These are phyloP conservation scores for Fusarium torulosum DNA, from an alignment of 2,329 filamentous ascomycete species.

Conservation along the genomic window DNA sequence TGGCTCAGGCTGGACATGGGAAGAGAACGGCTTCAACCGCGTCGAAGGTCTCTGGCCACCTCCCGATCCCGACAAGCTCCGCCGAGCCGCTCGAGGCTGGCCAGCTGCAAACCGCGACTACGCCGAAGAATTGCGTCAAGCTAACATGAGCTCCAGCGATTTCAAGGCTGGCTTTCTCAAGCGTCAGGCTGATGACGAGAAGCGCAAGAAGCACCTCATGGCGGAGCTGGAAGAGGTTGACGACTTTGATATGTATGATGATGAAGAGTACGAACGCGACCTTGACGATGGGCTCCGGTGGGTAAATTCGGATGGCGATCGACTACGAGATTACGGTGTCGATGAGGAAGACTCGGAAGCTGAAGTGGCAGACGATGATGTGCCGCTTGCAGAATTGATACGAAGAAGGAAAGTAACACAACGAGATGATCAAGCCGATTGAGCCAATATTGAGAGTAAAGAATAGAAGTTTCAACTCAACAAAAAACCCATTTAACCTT, in stretches of 20 bases:
- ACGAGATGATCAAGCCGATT: constrained; percentile 51
- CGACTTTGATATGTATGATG: constrained; percentile 69
- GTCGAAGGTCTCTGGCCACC: constrained; percentile 72
- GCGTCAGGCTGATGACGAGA: constrained; percentile 63
- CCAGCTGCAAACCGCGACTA: constrained; percentile 56
- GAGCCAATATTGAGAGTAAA: constrained; percentile 38
- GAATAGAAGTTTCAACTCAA: constrained; percentile 28
- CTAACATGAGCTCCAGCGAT: constrained; percentile 57
- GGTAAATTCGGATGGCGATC: constrained; percentile 81
- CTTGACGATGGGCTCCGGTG: constrained; percentile 64
- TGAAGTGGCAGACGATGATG: constrained; percentile 63
- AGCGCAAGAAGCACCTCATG: constrained; percentile 57
- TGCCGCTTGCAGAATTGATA: constrained; percentile 78
- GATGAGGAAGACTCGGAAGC: constrained; percentile 73
- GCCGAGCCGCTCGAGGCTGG: constrained; percentile 57
- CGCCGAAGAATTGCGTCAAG: constrained; percentile 52
- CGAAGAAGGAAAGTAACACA: constrained; percentile 62
- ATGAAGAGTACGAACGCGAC: constrained; percentile 65
- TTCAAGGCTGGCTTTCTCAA: constrained; percentile 62
- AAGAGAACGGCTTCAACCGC: constrained; percentile 83
- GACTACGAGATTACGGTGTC: constrained; percentile 81
- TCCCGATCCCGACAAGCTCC: constrained; percentile 70
- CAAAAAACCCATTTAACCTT: constrained; percentile 24
- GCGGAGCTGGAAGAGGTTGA: constrained; percentile 67
- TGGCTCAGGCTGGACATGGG: constrained; percentile 70